Evolutionary conservation across 202 grass and related monocot genomes (phyloP), one percentile per base, ranked within the genome.

Genomic region (Brachypodium distachyon): DNA sequence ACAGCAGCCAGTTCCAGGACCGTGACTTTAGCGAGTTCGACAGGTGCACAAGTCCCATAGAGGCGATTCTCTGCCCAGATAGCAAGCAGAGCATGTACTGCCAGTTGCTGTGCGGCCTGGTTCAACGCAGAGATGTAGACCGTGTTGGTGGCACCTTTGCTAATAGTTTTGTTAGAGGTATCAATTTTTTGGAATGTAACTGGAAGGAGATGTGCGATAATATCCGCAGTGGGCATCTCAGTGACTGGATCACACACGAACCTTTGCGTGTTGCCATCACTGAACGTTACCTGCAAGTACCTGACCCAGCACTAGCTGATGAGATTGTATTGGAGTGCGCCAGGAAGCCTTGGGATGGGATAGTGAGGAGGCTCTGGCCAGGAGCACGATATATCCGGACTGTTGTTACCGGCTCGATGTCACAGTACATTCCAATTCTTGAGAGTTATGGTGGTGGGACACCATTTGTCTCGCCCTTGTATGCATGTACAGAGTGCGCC

Each of bases 21-120:
- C 59, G 54, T 25, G 67, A 76, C 61, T 61, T 79, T 0, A 54
- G 53, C 46, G 40, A 19, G 27, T 85, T 68, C 19, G 72, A 79
- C 34, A 12, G 40, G 6, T 83, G 73, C 75, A 87, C 80, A 2
- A 87, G 85, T 61, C 85, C 85, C 4, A 51, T 79, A 2, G 75
- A 75, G 28, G 44, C 80, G 6, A 67, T 87, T 49, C 75, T 69
- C 33, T 87, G 85, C 53, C 19, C 68, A 2, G 80, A 87, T 3
- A 48, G 26, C 60, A 75, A 74, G 74, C 85, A 87, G 75, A 79
- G 85, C 85, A 83, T 87, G 74, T 87, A 83, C 85, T 83, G 74
- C 67, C 74, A 83, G 60, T 19, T 87, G 27, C 85, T 87, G 41
- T 87, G 80, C 33, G 85, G 80, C 40, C 67, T 87, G 29, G 7